These are phyloP conservation scores for Sparassis latifolia DNA, from an alignment of 1,284 basidiomycete genomes.

Conservation along the genomic window DNA sequence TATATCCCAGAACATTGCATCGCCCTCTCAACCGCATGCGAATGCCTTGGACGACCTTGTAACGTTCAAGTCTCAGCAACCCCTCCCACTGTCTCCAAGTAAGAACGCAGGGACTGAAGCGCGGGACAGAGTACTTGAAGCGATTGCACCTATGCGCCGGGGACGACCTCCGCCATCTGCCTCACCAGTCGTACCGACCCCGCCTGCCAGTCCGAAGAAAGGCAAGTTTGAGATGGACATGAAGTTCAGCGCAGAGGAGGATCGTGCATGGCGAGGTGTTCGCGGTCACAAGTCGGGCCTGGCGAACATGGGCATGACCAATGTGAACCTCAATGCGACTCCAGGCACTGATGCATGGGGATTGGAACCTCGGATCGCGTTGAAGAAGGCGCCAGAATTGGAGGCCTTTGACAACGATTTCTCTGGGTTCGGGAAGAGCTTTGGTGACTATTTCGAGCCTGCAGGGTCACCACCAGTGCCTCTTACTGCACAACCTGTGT, in stretches of 20 bases:
- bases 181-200: slow-evolving; percentile 26
- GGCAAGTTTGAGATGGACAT: slow-evolving; percentile 31
- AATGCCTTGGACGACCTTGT: slow-evolving; percentile 39
- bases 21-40: slow-evolving; percentile 18
- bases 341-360: slow-evolving; percentile 43
- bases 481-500: slow-evolving; percentile 6
- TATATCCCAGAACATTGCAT: slow-evolving; percentile 20
- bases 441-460: slow-evolving; percentile 46
- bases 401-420: slow-evolving; percentile 27
- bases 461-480: slow-evolving; percentile 12
- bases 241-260: slow-evolving; percentile 40
- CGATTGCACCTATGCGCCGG: slow-evolving; percentile 71
- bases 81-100: slow-evolving; percentile 20
- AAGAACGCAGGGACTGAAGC: slow-evolving; percentile 54
- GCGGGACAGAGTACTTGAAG: slow-evolving; percentile 67
- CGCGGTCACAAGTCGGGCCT: slow-evolving; percentile 32
- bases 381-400: slow-evolving; percentile 8
- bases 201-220: slow-evolving; percentile 35
- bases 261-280: slow-evolving; percentile 44
- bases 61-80: slow-evolving; percentile 27
- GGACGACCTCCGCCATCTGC: slow-evolving; percentile 45
- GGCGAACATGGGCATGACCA: slow-evolving; percentile 24
- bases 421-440: slow-evolving; percentile 41
- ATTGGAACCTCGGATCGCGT: slow-evolving; percentile 23
- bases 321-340: slow-evolving; percentile 12